phyloP scores from a whole-genome alignment of 2,329 filamentous ascomycete genomes.

The Neonectria ditissima region DNA sequence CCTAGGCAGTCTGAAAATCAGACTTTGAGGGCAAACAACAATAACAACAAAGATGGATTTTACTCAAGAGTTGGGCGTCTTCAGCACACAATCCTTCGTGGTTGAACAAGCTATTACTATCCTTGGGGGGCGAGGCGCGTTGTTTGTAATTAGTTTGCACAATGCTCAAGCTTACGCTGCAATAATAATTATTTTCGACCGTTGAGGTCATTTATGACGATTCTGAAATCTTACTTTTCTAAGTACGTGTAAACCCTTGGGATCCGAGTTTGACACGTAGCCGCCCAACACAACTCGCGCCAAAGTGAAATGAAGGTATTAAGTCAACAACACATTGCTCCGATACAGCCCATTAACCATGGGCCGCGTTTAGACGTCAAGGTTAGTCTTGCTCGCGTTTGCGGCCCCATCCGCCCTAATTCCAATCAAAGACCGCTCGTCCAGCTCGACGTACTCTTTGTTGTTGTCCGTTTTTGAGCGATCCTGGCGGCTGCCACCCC shows the following conservation, averaged over 20 bases:
- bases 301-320: background rate
- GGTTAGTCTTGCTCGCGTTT: slow-evolving; percentile 13
- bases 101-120: no score
- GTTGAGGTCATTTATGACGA: background rate
- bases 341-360: background rate
- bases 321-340: background rate
- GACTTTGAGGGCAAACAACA: no score
- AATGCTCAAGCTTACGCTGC: background rate
- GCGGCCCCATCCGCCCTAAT: slow-evolving; percentile 13
- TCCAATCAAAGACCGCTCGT: slow-evolving; percentile 34
- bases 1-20: no score
- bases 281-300: no score
- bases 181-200: background rate
- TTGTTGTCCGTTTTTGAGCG: slow-evolving; percentile 35
- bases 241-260: background rate
- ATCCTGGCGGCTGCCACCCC: slow-evolving; percentile 27
- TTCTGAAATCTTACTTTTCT: background rate
- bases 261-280: background rate
- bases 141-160: no score
- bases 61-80: no score
- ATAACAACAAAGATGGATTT: no score
- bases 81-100: no score
- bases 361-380: background rate
- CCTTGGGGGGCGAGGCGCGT: no score
- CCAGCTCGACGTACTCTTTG: slow-evolving; percentile 34